phyloP scores from a whole-genome alignment of 768 basidiomycete species.

The Arthromyces matolae region DNA sequence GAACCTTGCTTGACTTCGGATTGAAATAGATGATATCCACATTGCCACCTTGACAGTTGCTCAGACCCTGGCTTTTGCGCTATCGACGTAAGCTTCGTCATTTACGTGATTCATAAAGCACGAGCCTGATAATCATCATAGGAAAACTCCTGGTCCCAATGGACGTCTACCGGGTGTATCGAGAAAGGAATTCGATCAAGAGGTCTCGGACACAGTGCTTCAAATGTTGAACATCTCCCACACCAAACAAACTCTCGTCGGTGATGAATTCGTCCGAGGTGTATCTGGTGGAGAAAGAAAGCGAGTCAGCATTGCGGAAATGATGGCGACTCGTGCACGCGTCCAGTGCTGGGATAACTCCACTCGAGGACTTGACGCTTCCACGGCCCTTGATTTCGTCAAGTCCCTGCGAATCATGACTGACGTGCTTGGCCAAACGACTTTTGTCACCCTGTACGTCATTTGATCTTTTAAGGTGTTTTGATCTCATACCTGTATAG shows the following conservation, averaged over 20 bases:
- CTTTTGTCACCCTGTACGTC: slow-evolving; percentile 70
- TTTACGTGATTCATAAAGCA: background rate
- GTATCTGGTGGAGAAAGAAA: slow-evolving; percentile 82
- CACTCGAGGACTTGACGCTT: slow-evolving; percentile 78
- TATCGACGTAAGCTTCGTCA: slow-evolving; percentile 46
- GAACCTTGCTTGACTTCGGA: slow-evolving; percentile 5
- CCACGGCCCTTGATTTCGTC: slow-evolving; percentile 84
- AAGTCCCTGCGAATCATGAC: slow-evolving; percentile 79
- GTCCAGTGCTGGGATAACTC: slow-evolving; percentile 85
- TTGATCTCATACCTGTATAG: slow-evolving; percentile 22
- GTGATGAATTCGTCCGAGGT: slow-evolving; percentile 82
- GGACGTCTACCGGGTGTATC: slow-evolving; percentile 68
- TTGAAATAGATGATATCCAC: slow-evolving; percentile 65
- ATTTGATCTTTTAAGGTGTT: background rate
- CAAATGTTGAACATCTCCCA: slow-evolving; percentile 83
- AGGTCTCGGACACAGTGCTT: slow-evolving; percentile 60
- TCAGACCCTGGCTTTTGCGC: slow-evolving; percentile 69
- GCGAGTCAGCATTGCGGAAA: slow-evolving; percentile 79
- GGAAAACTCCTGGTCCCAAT: slow-evolving; percentile 69
- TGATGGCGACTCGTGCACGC: slow-evolving; percentile 78
- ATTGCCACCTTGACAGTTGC: slow-evolving; percentile 79
- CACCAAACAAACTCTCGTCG: slow-evolving; percentile 75
- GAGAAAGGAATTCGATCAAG: slow-evolving; percentile 50
- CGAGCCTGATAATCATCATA: slow-evolving; percentile 15
- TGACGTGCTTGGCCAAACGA: slow-evolving; percentile 76